Evolutionary conservation across 306 rosid genomes (phyloP).

Genomic region (Cucurbita ficifolia): DNA sequence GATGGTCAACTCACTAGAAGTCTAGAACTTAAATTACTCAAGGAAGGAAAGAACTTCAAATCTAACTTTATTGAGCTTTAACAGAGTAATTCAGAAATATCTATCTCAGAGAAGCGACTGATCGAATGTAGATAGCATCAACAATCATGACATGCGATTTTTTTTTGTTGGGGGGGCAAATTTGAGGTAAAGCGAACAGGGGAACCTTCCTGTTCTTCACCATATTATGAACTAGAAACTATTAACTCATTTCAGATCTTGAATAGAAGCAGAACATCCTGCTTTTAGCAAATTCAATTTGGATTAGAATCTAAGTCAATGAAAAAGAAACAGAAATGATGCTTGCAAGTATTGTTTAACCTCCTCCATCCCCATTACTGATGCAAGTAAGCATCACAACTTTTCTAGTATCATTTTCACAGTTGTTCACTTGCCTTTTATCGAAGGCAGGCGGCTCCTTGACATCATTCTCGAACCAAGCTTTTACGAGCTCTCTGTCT

Average conservation of each 20-base stretch:
- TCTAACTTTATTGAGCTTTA: conserved; percentile 29
- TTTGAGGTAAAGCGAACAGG: conserved; percentile 37
- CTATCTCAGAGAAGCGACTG: conserved; percentile 38
- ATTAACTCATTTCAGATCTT: conserved; percentile 16
- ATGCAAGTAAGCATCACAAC: conserved; percentile 14
- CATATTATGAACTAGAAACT: conserved; percentile 34
- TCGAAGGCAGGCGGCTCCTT: conserved; percentile 17
- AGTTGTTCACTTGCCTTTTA: conserved; percentile 12
- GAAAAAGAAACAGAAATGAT: neutral
- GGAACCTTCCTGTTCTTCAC: conserved; percentile 37
- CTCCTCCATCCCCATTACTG: conserved; percentile 27
- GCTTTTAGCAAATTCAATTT: neutral
- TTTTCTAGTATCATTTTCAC: conserved; percentile 21
- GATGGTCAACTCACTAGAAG: neutral
- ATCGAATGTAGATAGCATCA: conserved; percentile 48
- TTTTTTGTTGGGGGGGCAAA: conserved; percentile 14
- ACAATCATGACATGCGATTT: conserved; percentile 15
- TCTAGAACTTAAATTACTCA: neutral
- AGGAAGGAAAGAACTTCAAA: conserved; percentile 35
- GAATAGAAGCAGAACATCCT: neutral
- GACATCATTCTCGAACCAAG: conserved; percentile 1
- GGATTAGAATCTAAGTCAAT: neutral
- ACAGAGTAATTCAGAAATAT: conserved; percentile 34
- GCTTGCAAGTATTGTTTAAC: neutral
- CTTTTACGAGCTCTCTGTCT: conserved; percentile 12